phyloP scores from a whole-genome alignment of 192 early-diverging fungal genomes.

The Rhizophagus sp. region DNA sequence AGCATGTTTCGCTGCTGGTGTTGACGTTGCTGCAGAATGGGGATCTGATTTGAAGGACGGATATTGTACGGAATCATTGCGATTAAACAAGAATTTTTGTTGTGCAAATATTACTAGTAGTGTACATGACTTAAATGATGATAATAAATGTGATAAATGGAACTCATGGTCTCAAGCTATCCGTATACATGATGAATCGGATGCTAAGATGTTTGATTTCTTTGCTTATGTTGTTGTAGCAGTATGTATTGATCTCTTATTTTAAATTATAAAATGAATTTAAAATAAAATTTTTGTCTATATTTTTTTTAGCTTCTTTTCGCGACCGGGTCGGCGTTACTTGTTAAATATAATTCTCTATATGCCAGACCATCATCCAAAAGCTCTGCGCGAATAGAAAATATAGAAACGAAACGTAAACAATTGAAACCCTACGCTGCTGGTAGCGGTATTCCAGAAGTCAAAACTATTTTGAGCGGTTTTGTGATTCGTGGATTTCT shows the following conservation, averaged over 20 bases:
- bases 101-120: slow-evolving; percentile 61
- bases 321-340: background rate
- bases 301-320: slow-evolving; percentile 7
- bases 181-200: background rate
- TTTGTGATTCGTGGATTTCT: slow-evolving; percentile 95
- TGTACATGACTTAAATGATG: background rate
- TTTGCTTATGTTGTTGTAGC: slow-evolving; percentile 13
- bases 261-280: no score
- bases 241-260: background rate
- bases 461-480: slow-evolving; percentile 84
- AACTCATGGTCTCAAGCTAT: background rate
- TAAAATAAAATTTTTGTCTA: slow-evolving; percentile 31
- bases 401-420: background rate
- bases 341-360: slow-evolving; percentile 17
- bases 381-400: background rate
- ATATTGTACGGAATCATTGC: slow-evolving; percentile 77
- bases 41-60: slow-evolving; percentile 86
- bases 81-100: slow-evolving; percentile 88
- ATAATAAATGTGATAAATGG: background rate
- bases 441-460: slow-evolving; percentile 90
- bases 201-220: background rate
- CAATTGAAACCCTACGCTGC: slow-evolving; percentile 75
- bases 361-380: slow-evolving; percentile 49
- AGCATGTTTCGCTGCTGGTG: slow-evolving; percentile 81
- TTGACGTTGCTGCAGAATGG: slow-evolving; percentile 89